Conservation (phyloP, 306 rosid genomes). For the Potentilla sterilis region DNA sequence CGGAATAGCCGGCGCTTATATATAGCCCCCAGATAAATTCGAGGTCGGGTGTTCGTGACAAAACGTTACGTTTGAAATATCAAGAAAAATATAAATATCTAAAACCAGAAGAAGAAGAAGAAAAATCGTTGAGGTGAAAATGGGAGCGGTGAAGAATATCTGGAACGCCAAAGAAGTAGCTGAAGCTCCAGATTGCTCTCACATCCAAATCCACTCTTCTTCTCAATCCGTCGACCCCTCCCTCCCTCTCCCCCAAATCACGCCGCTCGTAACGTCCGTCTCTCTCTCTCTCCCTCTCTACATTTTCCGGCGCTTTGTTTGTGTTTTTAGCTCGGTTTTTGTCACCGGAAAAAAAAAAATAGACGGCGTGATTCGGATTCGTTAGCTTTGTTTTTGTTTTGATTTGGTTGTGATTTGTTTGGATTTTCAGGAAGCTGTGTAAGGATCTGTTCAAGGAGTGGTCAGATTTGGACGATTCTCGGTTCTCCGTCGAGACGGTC, state of each 20-base stretch:
- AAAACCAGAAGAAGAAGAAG: not conserved
- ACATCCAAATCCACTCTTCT: slow-evolving; percentile 53
- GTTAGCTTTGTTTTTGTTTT: not conserved
- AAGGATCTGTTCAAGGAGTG: slow-evolving; percentile 78
- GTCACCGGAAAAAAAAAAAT: not conserved
- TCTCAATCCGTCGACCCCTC: slow-evolving; percentile 62
- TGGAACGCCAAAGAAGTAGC: slow-evolving; percentile 65
- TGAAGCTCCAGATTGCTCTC: slow-evolving; percentile 33
- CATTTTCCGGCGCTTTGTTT: slow-evolving; percentile 12
- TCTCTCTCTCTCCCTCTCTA: not conserved
- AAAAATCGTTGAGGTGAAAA: not conserved
- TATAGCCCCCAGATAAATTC: not conserved
- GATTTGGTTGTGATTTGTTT: not conserved
- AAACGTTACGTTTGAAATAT: slow-evolving; percentile 18
- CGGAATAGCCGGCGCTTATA: not conserved
- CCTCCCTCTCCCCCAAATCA: slow-evolving; percentile 45
- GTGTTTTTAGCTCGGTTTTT: not conserved
- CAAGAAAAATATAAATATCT: not conserved
- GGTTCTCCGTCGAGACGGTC: slow-evolving; percentile 65
- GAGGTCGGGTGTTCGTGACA: not conserved
- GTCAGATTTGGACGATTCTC: slow-evolving; percentile 66
- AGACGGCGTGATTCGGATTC: not conserved
- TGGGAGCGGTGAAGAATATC: slow-evolving; percentile 56
- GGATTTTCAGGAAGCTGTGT: slow-evolving; percentile 57
- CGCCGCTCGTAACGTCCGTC: slow-evolving; percentile 56